Evolutionary conservation across 2,329 filamentous ascomycete species (phyloP).

Genomic region (Aspergillus fructus): DNA sequence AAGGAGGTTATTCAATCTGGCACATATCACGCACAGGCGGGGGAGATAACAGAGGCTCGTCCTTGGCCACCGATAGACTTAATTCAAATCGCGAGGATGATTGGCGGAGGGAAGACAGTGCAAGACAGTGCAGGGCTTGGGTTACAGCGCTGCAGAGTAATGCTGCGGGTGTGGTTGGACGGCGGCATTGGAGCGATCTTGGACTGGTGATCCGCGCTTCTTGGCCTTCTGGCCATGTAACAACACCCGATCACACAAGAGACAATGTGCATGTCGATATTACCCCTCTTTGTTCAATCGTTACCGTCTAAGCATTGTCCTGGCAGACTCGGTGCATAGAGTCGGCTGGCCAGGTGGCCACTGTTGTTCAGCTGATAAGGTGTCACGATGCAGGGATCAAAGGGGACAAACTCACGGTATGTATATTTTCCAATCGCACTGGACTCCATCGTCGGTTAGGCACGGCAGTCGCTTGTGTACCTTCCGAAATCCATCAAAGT

Average conservation of each 20-base stretch:
- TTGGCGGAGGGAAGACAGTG: not conserved
- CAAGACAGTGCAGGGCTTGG: slow-evolving; percentile 1
- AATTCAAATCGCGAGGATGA: not conserved
- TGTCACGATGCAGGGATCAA: not conserved
- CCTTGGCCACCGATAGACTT: not conserved
- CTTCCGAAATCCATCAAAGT: no score
- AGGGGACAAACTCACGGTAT: not conserved
- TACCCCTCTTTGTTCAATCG: not conserved
- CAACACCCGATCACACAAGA: not conserved
- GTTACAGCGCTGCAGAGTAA: slow-evolving; percentile 4
- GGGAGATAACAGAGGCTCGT: slow-evolving; percentile 3
- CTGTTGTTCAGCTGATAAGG: not conserved
- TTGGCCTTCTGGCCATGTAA: slow-evolving; percentile 8
- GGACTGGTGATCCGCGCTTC: slow-evolving; percentile 5
- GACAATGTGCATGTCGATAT: not conserved
- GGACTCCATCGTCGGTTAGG: not conserved
- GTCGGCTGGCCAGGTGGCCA: not conserved
- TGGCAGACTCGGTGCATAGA: not conserved
- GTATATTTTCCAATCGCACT: not conserved
- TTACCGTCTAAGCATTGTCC: not conserved
- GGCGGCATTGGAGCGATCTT: not conserved
- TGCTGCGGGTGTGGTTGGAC: slow-evolving; percentile 2
- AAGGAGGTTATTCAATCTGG: slow-evolving; percentile 1
- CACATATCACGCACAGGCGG: not conserved
- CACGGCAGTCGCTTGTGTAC: not conserved